A percentile compares a stretch with the other conserved stretches of the same genome.
These are phyloP conservation scores for Elsinoe australis DNA, from an alignment of 2,329 filamentous ascomycete genomes.

Conservation along the genomic window DNA sequence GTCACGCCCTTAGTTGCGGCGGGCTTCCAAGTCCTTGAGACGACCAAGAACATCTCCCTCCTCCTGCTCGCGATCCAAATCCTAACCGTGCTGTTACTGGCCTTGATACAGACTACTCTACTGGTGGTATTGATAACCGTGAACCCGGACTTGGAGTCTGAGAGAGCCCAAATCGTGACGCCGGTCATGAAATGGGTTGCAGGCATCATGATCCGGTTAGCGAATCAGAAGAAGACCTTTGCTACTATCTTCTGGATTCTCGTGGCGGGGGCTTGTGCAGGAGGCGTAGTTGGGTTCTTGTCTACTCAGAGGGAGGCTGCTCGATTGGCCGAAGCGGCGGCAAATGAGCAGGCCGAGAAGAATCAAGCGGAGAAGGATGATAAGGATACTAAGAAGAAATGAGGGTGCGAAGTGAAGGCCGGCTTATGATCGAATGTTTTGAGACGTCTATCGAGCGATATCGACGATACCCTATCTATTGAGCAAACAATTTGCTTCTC, in stretches of 20 bases:
- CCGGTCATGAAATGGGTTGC: slow-evolving; percentile 33
- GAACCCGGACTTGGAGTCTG: slow-evolving; percentile 42
- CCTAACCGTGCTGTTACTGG: slow-evolving; percentile 37
- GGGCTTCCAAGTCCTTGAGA: slow-evolving; percentile 43
- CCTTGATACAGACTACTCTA: slow-evolving; percentile 34
- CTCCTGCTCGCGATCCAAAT: slow-evolving; percentile 43
- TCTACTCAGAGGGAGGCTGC: slow-evolving; percentile 5
- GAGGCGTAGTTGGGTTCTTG: not conserved
- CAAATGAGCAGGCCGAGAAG: slow-evolving; percentile 3
- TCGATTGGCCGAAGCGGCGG: slow-evolving; percentile 6
- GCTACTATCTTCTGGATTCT: slow-evolving; percentile 13
- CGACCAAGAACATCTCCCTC: slow-evolving; percentile 44
- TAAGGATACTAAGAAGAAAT: not conserved
- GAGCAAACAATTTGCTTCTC: not conserved
- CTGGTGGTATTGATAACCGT: slow-evolving; percentile 39
- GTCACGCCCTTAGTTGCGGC: slow-evolving; percentile 46
- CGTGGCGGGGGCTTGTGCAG: not conserved
- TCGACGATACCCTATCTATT: not conserved
- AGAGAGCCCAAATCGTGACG: slow-evolving; percentile 36
- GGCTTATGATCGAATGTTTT: not conserved
- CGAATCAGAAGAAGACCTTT: slow-evolving; percentile 5
- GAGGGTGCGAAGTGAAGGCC: too few species aligned
- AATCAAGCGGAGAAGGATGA: not conserved
- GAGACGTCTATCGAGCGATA: not conserved
- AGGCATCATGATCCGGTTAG: slow-evolving; percentile 10